Evolutionary conservation across 1,284 basidiomycete species (phyloP), one percentile per base, ranked within the genome.

Genomic region (Veloporphyrellus conicus): DNA sequence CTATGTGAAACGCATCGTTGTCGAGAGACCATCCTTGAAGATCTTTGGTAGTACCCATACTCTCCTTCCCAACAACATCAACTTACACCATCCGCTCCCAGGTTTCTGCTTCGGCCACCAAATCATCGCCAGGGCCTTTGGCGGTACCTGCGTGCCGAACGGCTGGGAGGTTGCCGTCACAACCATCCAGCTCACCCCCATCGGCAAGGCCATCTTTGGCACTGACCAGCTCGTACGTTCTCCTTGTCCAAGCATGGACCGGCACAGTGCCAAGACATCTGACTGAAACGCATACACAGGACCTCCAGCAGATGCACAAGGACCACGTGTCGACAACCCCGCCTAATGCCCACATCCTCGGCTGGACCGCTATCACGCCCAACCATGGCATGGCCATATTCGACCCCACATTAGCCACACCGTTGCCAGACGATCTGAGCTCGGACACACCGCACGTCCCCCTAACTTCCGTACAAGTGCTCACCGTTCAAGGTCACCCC

Each of bases 21-120:
- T 61, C 10, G 59, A 71, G 22, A 78, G 78, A 49, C 80, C 83
- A 0, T 57, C 70, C 3, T 64, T 86, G 47, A 87, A 82, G 61
- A 62, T 91, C 12, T 76, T 90, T 35, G 84, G 84, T 83, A 50
- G 48, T 15, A 19, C 8, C 4, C 10, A n/a, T n/a, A n/a, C 15
- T 10, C 7, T 5, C 23, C 23, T 8, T n/a, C 23, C 8, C 5
- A 8, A 25, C 23, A 5, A 8, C 8, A 25, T 25, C 23, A 8
- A 25, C 23, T 25, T 8, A 25, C n/a, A n/a, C n/a, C 5, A 25
- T 8, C 23, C 23, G n/a, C 3, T 16, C 23, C 3, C 32, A 87
- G 89, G 87, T 1, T 87, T 93, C 50, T 93, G 92, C 65, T 94
- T 92, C 56, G 91, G 91, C 0, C 92, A 93, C 64, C 92, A 94